Base-by-base conservation (phyloP, 2,329 filamentous ascomycete species). In the Xenosphaeropsis pyriputrescens region DNA sequence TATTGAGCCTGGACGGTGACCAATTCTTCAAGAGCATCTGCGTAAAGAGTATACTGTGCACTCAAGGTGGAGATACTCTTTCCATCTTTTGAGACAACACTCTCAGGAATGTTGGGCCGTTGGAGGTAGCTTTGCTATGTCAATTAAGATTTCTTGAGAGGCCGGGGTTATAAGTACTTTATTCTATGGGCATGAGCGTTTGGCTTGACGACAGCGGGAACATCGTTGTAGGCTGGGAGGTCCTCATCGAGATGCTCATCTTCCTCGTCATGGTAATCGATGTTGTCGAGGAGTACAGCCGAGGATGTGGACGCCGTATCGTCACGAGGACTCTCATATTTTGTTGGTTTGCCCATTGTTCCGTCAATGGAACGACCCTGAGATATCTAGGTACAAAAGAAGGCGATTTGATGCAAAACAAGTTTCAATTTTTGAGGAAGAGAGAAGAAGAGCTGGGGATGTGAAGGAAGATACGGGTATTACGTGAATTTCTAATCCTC, bases 1-100 rank as follows among this genome's bases (percentile, higher is more conserved):
- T 47, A 54, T 12, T 32, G 18, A 7, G 47, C 45, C 43, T 56
- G 52, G 31, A 45, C 37, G 7, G 34, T 35, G 33, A 56, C 51
- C 47, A 52, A 44, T 0, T 39, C 15, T 29, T 43, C 45, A 16
- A 56, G 50, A 17, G 34, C 36, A 22, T 45, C 18, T 3, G 44
- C 29, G 12, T 47, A 37, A 2, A 37, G 50, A 2, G 48, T 51
- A 37, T 49, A 56, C 29, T 43, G 41, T 14, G 51, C 46, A 34
- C 50, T 51, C 12, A 43, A 43, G 2, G 53, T 55, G 19, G 45
- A 45, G 16, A 49, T 43, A 36, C 50, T 49, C 19, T 39, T 37
- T n/a, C 36, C 35, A 18, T 39, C 42, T 11, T 43, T 37, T 26
- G 50, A 46, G 34, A 51, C 44, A 18, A 40, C 48, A 2, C 47